Conservation (phyloP, 2,329 filamentous ascomycete genomes). For the Stagonosporopsis chrysanthemi region DNA sequence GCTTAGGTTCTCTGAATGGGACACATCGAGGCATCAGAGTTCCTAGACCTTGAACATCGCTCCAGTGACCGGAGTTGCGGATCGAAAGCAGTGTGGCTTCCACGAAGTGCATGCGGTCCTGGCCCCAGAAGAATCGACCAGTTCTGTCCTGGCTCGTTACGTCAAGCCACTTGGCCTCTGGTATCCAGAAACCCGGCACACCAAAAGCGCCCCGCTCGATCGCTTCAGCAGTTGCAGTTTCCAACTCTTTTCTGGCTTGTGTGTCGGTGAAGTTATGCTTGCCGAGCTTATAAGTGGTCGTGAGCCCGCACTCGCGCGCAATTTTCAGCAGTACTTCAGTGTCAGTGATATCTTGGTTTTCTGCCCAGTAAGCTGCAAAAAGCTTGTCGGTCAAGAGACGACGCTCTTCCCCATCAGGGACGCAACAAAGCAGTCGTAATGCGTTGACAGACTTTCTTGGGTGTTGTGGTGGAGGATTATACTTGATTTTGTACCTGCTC, state of each 20-base stretch:
- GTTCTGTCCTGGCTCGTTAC: slow-evolving; percentile 16
- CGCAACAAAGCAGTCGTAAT: slow-evolving; percentile 37
- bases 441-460: slow-evolving; percentile 46
- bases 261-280: slow-evolving; percentile 26
- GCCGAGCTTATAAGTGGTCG: slow-evolving; percentile 15
- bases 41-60: slow-evolving; percentile 21
- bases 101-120: slow-evolving; percentile 49
- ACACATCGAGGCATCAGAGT: slow-evolving; percentile 37
- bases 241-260: slow-evolving; percentile 34
- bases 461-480: slow-evolving; percentile 43
- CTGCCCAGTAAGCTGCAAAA: slow-evolving; percentile 46
- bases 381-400: slow-evolving; percentile 31
- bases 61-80: slow-evolving; percentile 19
- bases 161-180: slow-evolving; percentile 30
- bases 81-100: slow-evolving; percentile 37
- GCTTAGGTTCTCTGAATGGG: slow-evolving; percentile 4
- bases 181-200: slow-evolving; percentile 47
- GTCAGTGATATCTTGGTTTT: slow-evolving; percentile 39
- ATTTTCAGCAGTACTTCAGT: slow-evolving; percentile 32
- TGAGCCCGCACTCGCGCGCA: slow-evolving; percentile 35
- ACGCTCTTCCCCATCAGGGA: slow-evolving; percentile 29
- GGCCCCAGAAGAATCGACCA: slow-evolving; percentile 46
- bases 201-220: slow-evolving; percentile 46
- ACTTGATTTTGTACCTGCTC: slow-evolving; percentile 33
- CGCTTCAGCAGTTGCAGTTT: slow-evolving; percentile 36